phyloP scores from a whole-genome alignment of 2,329 filamentous ascomycete species.

The Phyllosticta citribraziliensis region DNA sequence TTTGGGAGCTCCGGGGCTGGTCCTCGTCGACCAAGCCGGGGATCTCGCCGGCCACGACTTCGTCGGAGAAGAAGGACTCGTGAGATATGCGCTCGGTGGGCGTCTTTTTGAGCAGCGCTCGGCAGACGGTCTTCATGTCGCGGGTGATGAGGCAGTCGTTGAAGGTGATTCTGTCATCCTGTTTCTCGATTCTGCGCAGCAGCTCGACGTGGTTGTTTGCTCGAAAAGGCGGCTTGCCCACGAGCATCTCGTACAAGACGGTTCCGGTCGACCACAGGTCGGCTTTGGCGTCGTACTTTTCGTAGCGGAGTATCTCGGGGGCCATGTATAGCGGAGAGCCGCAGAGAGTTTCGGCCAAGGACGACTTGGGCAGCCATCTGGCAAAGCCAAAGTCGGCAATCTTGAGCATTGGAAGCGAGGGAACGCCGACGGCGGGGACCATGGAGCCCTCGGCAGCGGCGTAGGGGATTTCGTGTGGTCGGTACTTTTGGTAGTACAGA shows the following conservation, averaged over 20 bases:
- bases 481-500: constrained; percentile 52
- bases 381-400: constrained; percentile 99
- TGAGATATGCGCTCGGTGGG: constrained; percentile 81
- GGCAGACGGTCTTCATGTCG: constrained; percentile 72
- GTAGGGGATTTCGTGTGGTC: constrained; percentile 55
- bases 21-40: constrained; percentile 76
- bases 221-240: constrained; percentile 79
- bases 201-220: constrained; percentile 93
- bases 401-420: constrained; percentile 89
- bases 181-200: constrained; percentile 80
- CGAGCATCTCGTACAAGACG: constrained; percentile 91
- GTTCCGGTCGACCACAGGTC: constrained; percentile 97
- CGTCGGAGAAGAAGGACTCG: constrained; percentile 70
- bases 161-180: constrained; percentile 78
- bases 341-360: constrained; percentile 89
- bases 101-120: constrained; percentile 71
- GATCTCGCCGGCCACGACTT: constrained; percentile 64
- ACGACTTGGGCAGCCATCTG: constrained; percentile 78
- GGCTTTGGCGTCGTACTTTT: constrained; percentile 94
- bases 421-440: constrained; percentile 69
- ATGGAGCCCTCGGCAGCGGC: constrained; percentile 73
- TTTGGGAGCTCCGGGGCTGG: constrained; percentile 26
- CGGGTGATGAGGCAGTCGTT: constrained; percentile 58
- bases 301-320: constrained; percentile 91
- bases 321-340: constrained; percentile 98